Base-by-base conservation (phyloP, 495 filamentous ascomycete species). In the Astrothelium subdiscretum region DNA sequence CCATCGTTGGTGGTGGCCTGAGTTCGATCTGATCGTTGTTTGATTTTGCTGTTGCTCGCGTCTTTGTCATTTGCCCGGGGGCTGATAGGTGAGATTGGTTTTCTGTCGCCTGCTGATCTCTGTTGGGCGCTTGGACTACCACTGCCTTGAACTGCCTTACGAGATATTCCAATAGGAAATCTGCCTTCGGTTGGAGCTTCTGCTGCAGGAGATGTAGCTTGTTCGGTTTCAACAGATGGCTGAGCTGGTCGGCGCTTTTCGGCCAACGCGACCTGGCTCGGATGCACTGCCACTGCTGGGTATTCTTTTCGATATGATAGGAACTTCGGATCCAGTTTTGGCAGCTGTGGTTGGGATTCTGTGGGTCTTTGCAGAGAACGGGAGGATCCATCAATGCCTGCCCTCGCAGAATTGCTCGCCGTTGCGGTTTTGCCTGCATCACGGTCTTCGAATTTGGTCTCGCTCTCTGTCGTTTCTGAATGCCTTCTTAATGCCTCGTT, bases 261-360 rank as follows among this genome's bases (percentile, higher is more conserved):
- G 10, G 48, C 48, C 48, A 54, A 29, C 24, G 48, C 48, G 3
- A 54, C 58, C 43, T 61, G 61, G 24, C 32, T 52, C 1, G 68
- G 66, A 60, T 67, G 64, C 15, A 38, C 54, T 20, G 68, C 63
- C 12, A 65, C 59, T 24, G 67, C 52, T 12, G 63, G 64, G 8
- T 71, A 75, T 60, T 74, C 73, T 44, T 72, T 74, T 61, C 73
- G 66, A 61, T 74, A 75, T 0, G 69, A 54, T 18, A 70, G 58
- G 2, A 66, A 26, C 13, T 38, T 57, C 3, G 66, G 6, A 60
- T 52, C 54, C n/a, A 24, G 24, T 31, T 27, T 43, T n/a, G 54
- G 58, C 15, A 38, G 38, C 24, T 52, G 51, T 26, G 32, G 58
- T 18, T 57, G 31, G 26, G 51, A 27, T 26, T 60, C 24, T 26